A percentile compares a stretch with the other conserved stretches of the same genome.
Evolutionary conservation across 352 stramenopile species (phyloP).

Genomic region (Phytophthora colocasiae): DNA sequence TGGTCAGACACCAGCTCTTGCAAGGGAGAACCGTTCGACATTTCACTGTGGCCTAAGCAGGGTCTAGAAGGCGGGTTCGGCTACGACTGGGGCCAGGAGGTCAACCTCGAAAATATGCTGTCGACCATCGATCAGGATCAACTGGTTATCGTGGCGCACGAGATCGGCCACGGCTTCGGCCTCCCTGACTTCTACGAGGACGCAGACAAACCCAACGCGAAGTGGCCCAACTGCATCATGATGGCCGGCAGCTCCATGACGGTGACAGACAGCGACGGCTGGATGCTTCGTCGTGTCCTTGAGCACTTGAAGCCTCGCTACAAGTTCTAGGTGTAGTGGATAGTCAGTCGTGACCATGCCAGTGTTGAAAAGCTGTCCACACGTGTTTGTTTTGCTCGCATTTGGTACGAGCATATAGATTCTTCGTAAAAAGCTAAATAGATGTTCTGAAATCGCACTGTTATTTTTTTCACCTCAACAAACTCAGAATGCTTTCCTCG

Average conservation of each 20-base stretch:
- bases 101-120: slow-evolving; percentile 27
- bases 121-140: slow-evolving; percentile 24
- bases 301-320: slow-evolving; percentile 25
- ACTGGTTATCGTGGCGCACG: slow-evolving; percentile 38
- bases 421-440: neutral
- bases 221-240: slow-evolving; percentile 24
- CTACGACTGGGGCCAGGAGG: slow-evolving; percentile 5
- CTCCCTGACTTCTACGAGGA: slow-evolving; percentile 18
- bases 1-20: too few relatives aligned
- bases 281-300: slow-evolving; percentile 27
- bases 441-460: neutral
- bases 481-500: too few relatives aligned
- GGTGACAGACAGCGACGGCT: slow-evolving; percentile 25
- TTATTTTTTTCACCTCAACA: too few relatives aligned
- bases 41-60: slow-evolving; percentile 43
- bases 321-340: slow-evolving; percentile 18
- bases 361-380: too few relatives aligned
- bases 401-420: slow-evolving; percentile 2
- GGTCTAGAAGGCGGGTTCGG: slow-evolving; percentile 29
- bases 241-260: slow-evolving; percentile 21
- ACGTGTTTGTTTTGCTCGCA: neutral
- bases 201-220: slow-evolving; percentile 2
- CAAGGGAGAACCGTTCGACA: slow-evolving; percentile 41
- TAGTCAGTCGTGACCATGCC: neutral
- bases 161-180: slow-evolving; percentile 40